phyloP scores from a whole-genome alignment of 108 stramenopile genomes.

The Conticribra guillardii region DNA sequence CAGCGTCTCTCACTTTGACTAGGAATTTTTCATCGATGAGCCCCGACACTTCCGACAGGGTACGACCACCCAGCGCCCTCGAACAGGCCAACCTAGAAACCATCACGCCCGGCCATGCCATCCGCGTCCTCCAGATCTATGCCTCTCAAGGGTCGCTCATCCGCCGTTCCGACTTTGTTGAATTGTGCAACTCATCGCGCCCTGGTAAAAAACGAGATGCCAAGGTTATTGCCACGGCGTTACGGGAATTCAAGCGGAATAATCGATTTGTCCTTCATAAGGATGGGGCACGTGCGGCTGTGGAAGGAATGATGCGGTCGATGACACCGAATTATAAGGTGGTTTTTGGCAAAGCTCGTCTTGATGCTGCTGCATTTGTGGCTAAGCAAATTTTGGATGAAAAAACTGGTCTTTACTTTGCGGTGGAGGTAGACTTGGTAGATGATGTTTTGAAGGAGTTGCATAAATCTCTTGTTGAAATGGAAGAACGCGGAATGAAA shows the following conservation, averaged over 20 bases:
- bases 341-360: slow-evolving; percentile 25
- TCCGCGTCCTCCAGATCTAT: slow-evolving; percentile 39
- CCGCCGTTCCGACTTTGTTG: slow-evolving; percentile 40
- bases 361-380: slow-evolving; percentile 38
- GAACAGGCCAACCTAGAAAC: slow-evolving; percentile 35
- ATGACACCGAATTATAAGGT: slow-evolving; percentile 39
- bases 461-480: slow-evolving; percentile 28
- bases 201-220: slow-evolving; percentile 46
- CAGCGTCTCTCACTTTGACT: neutral
- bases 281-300: slow-evolving; percentile 28
- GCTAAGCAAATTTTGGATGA: slow-evolving; percentile 33
- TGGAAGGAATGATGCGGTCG: slow-evolving; percentile 49
- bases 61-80: slow-evolving; percentile 49
- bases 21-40: neutral
- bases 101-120: slow-evolving; percentile 50
- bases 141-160: slow-evolving; percentile 34
- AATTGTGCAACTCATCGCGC: slow-evolving; percentile 41
- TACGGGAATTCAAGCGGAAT: slow-evolving; percentile 42
- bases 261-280: slow-evolving; percentile 41
- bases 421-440: slow-evolving; percentile 30
- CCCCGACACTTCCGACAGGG: neutral
- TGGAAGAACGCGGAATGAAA: slow-evolving; percentile 25
- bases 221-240: slow-evolving; percentile 43
- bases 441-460: slow-evolving; percentile 38
- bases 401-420: slow-evolving; percentile 44